Base-by-base conservation (phyloP, 2,329 filamentous ascomycete species). In the Hymenoscyphus occultus region DNA sequence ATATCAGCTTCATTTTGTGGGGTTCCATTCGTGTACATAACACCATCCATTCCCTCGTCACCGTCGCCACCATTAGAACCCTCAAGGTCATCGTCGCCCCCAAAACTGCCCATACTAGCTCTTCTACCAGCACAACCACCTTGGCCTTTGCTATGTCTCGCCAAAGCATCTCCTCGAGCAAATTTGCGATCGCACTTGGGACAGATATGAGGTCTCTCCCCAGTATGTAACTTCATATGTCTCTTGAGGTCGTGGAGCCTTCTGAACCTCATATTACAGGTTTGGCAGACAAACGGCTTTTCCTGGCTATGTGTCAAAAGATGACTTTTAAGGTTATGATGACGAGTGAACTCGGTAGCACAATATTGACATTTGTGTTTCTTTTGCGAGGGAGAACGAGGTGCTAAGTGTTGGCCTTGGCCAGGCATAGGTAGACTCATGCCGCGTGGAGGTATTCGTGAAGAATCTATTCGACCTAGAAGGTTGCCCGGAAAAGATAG, bases 291-390 rank as follows among this genome's bases (percentile, higher is more conserved):
- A 75, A 95, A 99, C 0, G 95, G 95, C 78, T 99, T 99, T 78
- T 99, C 95, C 81, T 99, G 94, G 74, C 93, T 97, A 78, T 98
- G 95, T 0, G 95, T 98, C 75, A 99, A 86, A 64, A 99, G 84
- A 79, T 99, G 95, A 71, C 93, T 97, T 80, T 98, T 99, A 35
- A 98, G 85, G 74, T 99, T 98, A 76, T 98, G 95, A 76, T 98
- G 95, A 56, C 95, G 87, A 35, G 95, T 99, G 72, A 99, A 99
- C 74, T 97, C 95, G 5, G 95, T 97, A 48, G 92, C 87, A 82
- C 95, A 99, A 77, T 96, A 97, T 0, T 92, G 94, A 75, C 95
- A 99, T 77, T 95, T 96, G 80, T 99, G 94, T 74, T 95, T 94
- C 80, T 97, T 97, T 61, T 86, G 84, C 32, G 88, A 88, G 0